These are phyloP conservation scores for Trypanosoma caninum DNA, from an alignment of 208 protist genomes.

Conservation along the genomic window DNA sequence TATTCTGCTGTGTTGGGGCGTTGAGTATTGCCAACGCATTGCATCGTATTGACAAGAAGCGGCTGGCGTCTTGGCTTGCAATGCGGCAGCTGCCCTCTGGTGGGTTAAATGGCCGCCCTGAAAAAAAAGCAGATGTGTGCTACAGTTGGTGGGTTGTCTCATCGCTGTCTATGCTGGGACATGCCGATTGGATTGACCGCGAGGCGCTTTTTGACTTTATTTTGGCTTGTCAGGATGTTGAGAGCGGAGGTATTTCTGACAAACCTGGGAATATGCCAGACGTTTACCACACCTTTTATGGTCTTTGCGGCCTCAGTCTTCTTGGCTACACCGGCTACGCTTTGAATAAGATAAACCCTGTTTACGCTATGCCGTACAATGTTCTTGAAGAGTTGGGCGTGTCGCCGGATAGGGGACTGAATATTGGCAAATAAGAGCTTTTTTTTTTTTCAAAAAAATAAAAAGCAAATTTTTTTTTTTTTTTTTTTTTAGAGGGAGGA, in stretches of 20 bases:
- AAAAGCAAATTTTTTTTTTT: neutral
- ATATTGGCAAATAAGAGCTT: constrained; percentile 29
- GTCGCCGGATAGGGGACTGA: constrained; percentile 41
- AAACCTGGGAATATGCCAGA: constrained; percentile 97
- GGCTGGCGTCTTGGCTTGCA: constrained; percentile 97
- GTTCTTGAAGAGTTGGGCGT: constrained; percentile 66
- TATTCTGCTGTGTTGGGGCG: constrained; percentile 97
- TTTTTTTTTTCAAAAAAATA: neutral
- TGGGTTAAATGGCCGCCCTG: constrained; percentile 98
- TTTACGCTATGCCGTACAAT: constrained; percentile 87
- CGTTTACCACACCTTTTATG: constrained; percentile 99
- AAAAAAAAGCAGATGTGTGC: constrained; percentile 99
- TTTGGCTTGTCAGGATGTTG: constrained; percentile 93
- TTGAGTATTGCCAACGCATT: constrained; percentile 93
- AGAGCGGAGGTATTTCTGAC: constrained; percentile 97
- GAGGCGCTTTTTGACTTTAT: constrained; percentile 94
- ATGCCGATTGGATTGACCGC: constrained; percentile 94
- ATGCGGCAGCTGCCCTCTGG: constrained; percentile 97
- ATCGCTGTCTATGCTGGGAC: constrained; percentile 91
- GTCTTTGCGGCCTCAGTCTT: constrained; percentile 93
- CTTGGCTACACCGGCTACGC: constrained; percentile 83
- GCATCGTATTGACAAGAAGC: constrained; percentile 89
- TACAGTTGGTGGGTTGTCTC: constrained; percentile 99
- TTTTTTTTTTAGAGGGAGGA: neutral
- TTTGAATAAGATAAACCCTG: constrained; percentile 76